Evolutionary conservation across 2,329 filamentous ascomycete species (phyloP), one percentile per base, ranked within the genome.

Genomic region (Fusarium mundagurra): DNA sequence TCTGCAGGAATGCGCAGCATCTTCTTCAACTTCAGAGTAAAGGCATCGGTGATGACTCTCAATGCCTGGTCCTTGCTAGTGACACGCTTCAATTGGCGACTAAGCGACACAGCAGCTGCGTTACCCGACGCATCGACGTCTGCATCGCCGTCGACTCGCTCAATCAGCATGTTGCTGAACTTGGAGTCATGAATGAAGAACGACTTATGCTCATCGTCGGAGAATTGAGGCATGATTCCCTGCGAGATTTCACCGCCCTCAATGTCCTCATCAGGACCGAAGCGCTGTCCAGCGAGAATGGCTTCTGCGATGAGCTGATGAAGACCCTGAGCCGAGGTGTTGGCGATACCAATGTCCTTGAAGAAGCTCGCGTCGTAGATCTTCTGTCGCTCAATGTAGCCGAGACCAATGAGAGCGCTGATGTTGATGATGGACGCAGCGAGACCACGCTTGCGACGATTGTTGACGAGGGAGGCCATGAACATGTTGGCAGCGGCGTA

Each of bases 381-480:
- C 17, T 68, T 55, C 27, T 62, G 39, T 6, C 66, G 66, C 9
- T 59, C 58, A 7, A 69, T 66, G 6, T 69, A 68, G 2, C 57
- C 64, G 4, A 69, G 39, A 22, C 57, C 66, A 3, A 51, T 68
- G 27, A 69, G 39, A 22, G 48, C 48, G 1, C 77, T 70, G 27
- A 88, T 79, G 65, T 87, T 77, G 5, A 88, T 80, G 18, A 78
- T 73, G 0, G 82, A 81, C 7, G 81, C 85, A 1, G 84, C 78
- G 6, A 85, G 77, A 5, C 83, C 83, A 6, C 75, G 76, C 2
- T 64, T 60, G 3, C 80, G 73, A 16, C 83, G 62, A 1, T 68
- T 48, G 75, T 31, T 79, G 65, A 14, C 67, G 68, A 24, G 76
- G 73, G 4, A 84, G 17, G 66, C 67, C 81, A 85, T 84, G 70